Base-by-base conservation (phyloP, 352 stramenopile genomes). In the Elongisporangium undulatum region DNA sequence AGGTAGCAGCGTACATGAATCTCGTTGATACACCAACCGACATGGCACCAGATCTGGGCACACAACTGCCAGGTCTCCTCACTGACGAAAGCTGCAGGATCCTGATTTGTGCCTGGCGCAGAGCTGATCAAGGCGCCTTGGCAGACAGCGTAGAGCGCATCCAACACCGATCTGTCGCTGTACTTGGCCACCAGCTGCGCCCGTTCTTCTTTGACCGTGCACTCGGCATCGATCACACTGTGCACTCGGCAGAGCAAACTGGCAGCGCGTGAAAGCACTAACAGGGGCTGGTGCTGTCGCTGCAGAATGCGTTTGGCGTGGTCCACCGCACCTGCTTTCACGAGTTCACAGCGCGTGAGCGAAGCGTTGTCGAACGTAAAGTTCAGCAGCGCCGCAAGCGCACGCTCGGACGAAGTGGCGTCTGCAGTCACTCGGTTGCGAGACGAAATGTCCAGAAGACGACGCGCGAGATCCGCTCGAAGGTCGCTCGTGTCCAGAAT, bases 221-320 rank as follows among this genome's bases (percentile, higher is more conserved):
- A 41, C 12, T 57, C 48, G 9, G 12, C 24, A 48, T 38, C 13
- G 7, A 61, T 51, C 22, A 69, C 51, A 9, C 69, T 59, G 22
- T 93, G 84, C 1, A 90, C 56, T 0, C 82, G 77, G 62, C 81
- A 91, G 19, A 93, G 66, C 19, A 93, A 53, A 55, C 81, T 87
- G 2, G 66, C 58, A 9, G 74, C 51, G 9, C 77, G 74, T 1
- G 79, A 80, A 21, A 75, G 59, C 23, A 82, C 48, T 29, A 87
- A 64, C 17, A 78, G 53, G 1, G 69, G 64, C 0, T 63, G 39
- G 29, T 41, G 29, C 29, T 41, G 29, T 4, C 29, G 29, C 29
- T 41, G 29, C 29, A 41, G 29, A 41, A 41, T 41, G 29, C 29
- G 29, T 13, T 41, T 41, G 29, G 29, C 29, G 8, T 41, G 29